Conservation (phyloP, 805 yeast species). For the Spathaspora hagerdaliae region DNA sequence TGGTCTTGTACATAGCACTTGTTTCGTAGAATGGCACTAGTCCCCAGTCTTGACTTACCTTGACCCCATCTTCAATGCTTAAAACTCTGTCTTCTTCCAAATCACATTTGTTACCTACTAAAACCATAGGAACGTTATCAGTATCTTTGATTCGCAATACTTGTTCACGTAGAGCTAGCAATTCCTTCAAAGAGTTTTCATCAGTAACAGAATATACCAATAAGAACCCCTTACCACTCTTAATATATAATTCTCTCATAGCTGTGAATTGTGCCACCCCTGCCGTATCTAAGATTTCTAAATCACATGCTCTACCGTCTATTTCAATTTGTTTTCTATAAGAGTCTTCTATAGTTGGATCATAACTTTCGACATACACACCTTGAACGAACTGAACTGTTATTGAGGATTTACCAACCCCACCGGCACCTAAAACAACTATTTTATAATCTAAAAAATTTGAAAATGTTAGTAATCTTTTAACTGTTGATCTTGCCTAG, state of each 20-base stretch:
- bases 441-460: conserved; percentile 65
- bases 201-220: conserved; percentile 59
- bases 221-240: conserved; percentile 75
- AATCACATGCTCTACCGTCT: conserved; percentile 80
- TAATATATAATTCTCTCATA: conserved; percentile 85
- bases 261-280: conserved; percentile 89
- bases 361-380: conserved; percentile 84
- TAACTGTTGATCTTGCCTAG: too few species aligned
- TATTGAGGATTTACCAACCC: conserved; percentile 92
- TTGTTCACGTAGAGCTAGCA: conserved; percentile 76
- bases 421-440: conserved; percentile 94
- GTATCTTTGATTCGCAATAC: conserved; percentile 79
- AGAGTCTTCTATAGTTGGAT: conserved; percentile 96
- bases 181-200: conserved; percentile 66
- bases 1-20: conserved; percentile 84
- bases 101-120: conserved; percentile 91
- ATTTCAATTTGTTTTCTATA: conserved; percentile 85
- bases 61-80: conserved; percentile 76
- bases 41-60: conserved; percentile 82
- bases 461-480: conserved; percentile 4
- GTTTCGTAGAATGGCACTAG: conserved; percentile 89
- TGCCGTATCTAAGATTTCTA: conserved; percentile 66
- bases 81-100: conserved; percentile 70
- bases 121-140: conserved; percentile 76
- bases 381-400: conserved; percentile 93